Base-by-base conservation (phyloP, 73 alveolate species). In the Halteria grandinella region DNA sequence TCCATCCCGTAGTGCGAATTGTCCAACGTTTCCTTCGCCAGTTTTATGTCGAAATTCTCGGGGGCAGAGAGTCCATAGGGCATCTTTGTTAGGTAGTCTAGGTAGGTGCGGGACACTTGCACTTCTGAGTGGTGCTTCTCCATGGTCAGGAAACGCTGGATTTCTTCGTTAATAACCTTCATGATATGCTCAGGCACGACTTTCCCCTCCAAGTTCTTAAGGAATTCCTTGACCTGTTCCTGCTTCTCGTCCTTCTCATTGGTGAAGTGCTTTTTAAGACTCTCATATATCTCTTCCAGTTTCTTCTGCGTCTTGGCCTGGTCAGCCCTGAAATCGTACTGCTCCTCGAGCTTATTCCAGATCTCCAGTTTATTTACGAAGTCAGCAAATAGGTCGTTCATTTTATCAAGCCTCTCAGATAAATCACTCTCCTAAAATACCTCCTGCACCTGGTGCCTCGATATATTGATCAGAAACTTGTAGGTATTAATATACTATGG, bases 1-100 rank as follows among this genome's bases (percentile, higher is more conserved):
- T 91, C 76, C 87, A 91, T 79, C 33, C 97, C 97, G 44, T 71
- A 91, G 58, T 91, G 97, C 21, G 86, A 94, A 23, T 90, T 87
- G 55, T 88, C 96, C 52, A 82, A 80, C 24, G 64, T 59, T 33
- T 53, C 31, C 83, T 88, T 88, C 14, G 95, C 95, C 21, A 57
- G 25, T 49, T 53, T 55, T 63, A 88, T 88, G 85, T 88, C 95
- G n/a, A 72, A 88, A 72, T 88, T 88, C 50, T 88, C 97, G 76
- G 82, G 85, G 36, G 91, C 64, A 12, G 51, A 54, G 39, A 87
- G 69, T 10, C 97, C 97, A 77, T 78, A 91, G 4, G 97, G 97
- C 31, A 91, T 45, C 6, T 79, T 71, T 0, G 97, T 91, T 37
- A 91, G 79, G 79, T 94, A 91, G 43, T 91, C 97, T 25, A 91